A percentile compares a stretch with the other conserved stretches of the same genome.
These are phyloP conservation scores for Inga oerstediana DNA, from an alignment of 306 rosid genomes.

Conservation along the genomic window DNA sequence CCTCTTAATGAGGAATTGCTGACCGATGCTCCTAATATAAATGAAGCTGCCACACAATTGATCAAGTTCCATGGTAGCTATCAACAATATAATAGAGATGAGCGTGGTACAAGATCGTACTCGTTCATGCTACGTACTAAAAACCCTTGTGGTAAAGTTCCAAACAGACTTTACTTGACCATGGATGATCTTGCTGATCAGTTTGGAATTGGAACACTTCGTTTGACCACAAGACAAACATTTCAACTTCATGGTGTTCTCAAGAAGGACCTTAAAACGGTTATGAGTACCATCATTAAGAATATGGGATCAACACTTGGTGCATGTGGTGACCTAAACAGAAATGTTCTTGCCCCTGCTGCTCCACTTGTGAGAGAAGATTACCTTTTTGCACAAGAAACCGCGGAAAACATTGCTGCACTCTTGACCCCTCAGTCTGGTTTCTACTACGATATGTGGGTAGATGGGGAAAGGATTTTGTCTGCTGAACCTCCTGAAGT, in stretches of 20 bases:
- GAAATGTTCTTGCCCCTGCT: slow-evolving; percentile 99
- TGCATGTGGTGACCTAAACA: slow-evolving; percentile 95
- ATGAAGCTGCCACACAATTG: slow-evolving; percentile 88
- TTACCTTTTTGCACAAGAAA: slow-evolving; percentile 89
- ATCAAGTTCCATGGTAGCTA: slow-evolving; percentile 99
- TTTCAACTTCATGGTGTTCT: slow-evolving; percentile 97
- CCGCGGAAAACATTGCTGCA: slow-evolving; percentile 91
- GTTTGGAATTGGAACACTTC: slow-evolving; percentile 97
- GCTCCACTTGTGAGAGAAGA: slow-evolving; percentile 81
- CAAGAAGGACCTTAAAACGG: slow-evolving; percentile 89
- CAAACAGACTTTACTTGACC: slow-evolving; percentile 88
- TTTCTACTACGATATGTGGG: slow-evolving; percentile 98
- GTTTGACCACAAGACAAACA: slow-evolving; percentile 93
- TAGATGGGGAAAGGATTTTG: slow-evolving; percentile 83
- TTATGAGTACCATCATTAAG: slow-evolving; percentile 77
- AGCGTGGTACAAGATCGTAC: slow-evolving; percentile 78
- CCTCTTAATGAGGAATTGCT: slow-evolving; percentile 92
- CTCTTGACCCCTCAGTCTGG: slow-evolving; percentile 95
- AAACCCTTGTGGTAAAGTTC: slow-evolving; percentile 93
- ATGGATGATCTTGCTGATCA: slow-evolving; percentile 99
- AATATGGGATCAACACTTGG: slow-evolving; percentile 96
- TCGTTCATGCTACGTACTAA: slow-evolving; percentile 98
- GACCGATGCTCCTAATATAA: slow-evolving; percentile 84
- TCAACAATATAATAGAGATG: slow-evolving; percentile 92
- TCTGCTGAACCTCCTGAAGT: slow-evolving; percentile 89